A percentile compares a stretch with the other conserved stretches of the same genome.
Evolutionary conservation across 257 asterid species (phyloP).

Genomic region (Plectranthus barbatus): DNA sequence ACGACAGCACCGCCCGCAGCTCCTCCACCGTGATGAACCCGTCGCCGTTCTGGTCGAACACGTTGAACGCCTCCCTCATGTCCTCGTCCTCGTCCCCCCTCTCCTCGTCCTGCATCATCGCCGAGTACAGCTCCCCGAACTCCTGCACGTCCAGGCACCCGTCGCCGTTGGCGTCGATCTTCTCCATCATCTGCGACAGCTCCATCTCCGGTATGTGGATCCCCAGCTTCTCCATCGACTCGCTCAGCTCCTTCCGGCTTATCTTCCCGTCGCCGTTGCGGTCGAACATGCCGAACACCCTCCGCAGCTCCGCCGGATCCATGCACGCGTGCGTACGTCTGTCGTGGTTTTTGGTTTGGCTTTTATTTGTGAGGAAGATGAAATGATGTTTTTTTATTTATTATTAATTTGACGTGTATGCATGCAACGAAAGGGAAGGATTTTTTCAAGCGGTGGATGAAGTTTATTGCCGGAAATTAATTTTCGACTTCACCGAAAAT

Average conservation of each 20-base stretch:
- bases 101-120: conserved; percentile 33
- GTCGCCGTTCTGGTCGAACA: conserved; percentile 48
- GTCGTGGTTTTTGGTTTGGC: neutral
- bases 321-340: neutral
- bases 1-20: conserved; percentile 38
- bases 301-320: conserved; percentile 39
- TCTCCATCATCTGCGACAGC: conserved; percentile 33
- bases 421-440: neutral
- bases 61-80: conserved; percentile 49
- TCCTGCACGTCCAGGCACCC: conserved; percentile 44
- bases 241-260: conserved; percentile 34
- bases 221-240: conserved; percentile 42
- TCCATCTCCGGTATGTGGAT: conserved; percentile 40
- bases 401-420: neutral
- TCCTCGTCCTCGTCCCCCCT: conserved; percentile 36
- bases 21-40: no score
- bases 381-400: neutral
- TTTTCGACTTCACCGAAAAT: neutral
- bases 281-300: conserved; percentile 46
- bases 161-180: conserved; percentile 46
- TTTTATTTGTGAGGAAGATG: neutral
- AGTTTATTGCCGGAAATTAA: neutral
- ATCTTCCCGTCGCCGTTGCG: conserved; percentile 48
- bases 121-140: conserved; percentile 32
- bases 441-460: neutral